Conservation (phyloP, 108 stramenopile genomes). For the Fistulifera solaris region DNA sequence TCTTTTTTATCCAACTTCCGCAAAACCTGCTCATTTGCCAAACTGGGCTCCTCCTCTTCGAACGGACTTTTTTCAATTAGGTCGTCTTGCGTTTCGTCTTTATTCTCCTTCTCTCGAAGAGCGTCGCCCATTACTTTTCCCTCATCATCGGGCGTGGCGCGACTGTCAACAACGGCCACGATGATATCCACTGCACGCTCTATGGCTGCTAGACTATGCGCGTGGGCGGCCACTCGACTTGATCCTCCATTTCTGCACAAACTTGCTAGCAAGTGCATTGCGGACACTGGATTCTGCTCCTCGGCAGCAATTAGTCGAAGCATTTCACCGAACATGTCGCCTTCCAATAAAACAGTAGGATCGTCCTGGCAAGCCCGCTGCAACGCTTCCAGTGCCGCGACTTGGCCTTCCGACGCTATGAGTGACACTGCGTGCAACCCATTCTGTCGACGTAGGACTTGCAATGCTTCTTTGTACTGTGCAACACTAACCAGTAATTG, state of each 20-base stretch:
- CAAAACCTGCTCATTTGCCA: too few species aligned
- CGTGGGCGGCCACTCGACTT: constrained; percentile 24
- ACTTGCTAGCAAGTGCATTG: constrained; percentile 24
- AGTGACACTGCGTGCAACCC: constrained; percentile 70
- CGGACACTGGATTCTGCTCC: constrained; percentile 14
- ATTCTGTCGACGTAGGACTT: constrained; percentile 42
- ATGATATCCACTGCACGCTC: constrained; percentile 25
- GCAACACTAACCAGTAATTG: constrained; percentile 65
- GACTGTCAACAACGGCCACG: neutral
- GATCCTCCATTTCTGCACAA: constrained; percentile 22
- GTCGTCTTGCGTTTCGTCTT: constrained; percentile 12
- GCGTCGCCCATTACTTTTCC: neutral
- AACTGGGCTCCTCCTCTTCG: neutral
- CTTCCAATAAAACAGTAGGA: constrained; percentile 43
- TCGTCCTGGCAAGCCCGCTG: constrained; percentile 48
- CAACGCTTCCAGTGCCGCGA: constrained; percentile 49
- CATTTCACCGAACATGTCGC: constrained; percentile 48
- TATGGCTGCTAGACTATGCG: constrained; percentile 17
- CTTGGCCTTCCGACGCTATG: constrained; percentile 68
- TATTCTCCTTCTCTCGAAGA: neutral
- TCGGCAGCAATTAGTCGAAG: constrained; percentile 37
- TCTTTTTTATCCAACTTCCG: too few species aligned
- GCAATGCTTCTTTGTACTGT: constrained; percentile 47
- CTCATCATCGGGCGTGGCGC: constrained; percentile 4
- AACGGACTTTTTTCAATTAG: constrained; percentile 3